Evolutionary conservation across 805 yeast genomes (phyloP), one percentile per base, ranked within the genome.

Genomic region (Cyberlindnera saturnus): DNA sequence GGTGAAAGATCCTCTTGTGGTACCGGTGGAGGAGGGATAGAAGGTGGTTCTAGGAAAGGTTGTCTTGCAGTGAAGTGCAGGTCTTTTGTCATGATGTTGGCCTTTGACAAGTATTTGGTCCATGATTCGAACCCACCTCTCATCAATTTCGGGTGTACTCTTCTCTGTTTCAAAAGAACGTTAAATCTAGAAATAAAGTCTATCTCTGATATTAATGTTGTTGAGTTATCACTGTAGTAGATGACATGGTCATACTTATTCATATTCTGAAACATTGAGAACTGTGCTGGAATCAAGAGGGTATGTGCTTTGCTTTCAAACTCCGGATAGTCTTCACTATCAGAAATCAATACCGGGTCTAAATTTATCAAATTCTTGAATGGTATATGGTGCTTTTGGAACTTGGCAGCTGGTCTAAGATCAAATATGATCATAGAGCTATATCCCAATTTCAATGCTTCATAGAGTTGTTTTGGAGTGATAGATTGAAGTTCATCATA

Each of bases 71-170:
- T 49, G 18, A 67, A 56, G 7, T 48, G 37, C 10, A 56, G 32
- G 6, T 46, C 46, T 6, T 42, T 32, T 5, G 48, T 46, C 19
- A 49, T 54, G 19, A 55, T 47, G 9, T 61, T 49, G n/a, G 60
- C 55, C 9, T 59, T 61, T 9, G 60, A 59, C 9, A 69, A 33
- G 19, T 57, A 57, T 32, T 60, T 58, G 15, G 60, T 49, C 78
- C 78, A 73, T 36, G 69, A 65, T 33, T 66, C 67, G 44, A 64
- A 69, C 1, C 78, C 78, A 19, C 79, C 79, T 17, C 65, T 52
- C 23, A 74, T 47, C 31, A 55, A 48, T 28, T 61, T 61, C 17
- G 66, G 38, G 7, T 45, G 30, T 7, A 52, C 36, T 7, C 39
- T 35, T 6, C 36, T 36, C 16, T 47, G 50, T 2, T 40, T 37